Percentiles rank a stretch among this genome's conserved stretches.
Evolutionary conservation across 331 rosid genomes (phyloP).

Genomic region (Ulmus americana): DNA sequence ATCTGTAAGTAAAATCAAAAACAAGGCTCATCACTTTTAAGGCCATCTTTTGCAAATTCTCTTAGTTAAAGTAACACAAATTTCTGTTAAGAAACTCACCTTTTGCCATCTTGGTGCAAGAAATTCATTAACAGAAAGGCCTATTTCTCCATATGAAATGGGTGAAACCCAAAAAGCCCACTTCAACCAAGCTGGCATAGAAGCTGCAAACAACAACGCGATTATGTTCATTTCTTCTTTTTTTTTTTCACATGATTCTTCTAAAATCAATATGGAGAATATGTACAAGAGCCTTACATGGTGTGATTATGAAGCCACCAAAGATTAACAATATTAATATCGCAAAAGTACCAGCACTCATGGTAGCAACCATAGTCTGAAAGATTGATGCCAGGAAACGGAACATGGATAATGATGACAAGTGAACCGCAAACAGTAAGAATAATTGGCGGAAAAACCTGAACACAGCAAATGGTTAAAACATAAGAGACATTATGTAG

Average conservation of each 20-base stretch:
- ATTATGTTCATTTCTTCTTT: not conserved
- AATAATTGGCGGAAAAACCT: constrained; percentile 58
- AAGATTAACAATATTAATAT: constrained; percentile 31
- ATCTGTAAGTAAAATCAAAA: constrained; percentile 20
- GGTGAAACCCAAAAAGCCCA: constrained; percentile 73
- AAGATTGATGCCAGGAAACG: constrained; percentile 54
- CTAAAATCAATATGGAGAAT: not conserved
- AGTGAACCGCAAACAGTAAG: constrained; percentile 41
- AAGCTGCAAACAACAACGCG: constrained; percentile 36
- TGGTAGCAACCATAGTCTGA: constrained; percentile 40
- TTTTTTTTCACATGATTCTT: not conserved
- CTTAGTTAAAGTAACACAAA: too few relatives aligned
- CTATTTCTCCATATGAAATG: constrained; percentile 56
- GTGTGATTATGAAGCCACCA: constrained; percentile 48
- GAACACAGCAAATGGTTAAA: not conserved
- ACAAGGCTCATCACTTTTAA: not conserved
- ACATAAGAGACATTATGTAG: not conserved
- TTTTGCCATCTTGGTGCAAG: constrained; percentile 57
- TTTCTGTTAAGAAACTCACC: constrained; percentile 27
- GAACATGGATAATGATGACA: constrained; percentile 49
- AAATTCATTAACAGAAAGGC: constrained; percentile 47
- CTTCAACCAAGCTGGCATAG: constrained; percentile 56
- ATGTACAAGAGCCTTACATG: constrained; percentile 22
- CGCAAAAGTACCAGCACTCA: constrained; percentile 33
- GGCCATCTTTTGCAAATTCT: too few relatives aligned